phyloP scores from a whole-genome alignment of 2,329 filamentous ascomycete genomes.

The Fusarium equiseti region DNA sequence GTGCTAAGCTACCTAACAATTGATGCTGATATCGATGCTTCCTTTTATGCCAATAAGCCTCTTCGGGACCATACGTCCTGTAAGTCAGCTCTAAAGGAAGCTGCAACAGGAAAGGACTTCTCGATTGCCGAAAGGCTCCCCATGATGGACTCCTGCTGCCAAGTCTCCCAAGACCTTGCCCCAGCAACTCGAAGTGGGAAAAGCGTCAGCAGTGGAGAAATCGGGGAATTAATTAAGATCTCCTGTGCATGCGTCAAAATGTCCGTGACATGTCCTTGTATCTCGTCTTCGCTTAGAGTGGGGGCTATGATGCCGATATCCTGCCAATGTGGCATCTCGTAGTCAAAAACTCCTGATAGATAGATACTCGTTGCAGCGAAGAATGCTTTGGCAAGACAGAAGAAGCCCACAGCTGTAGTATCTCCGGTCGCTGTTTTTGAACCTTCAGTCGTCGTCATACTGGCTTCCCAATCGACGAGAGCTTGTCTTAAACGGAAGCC shows the following conservation, averaged over 20 bases:
- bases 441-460: accelerated
- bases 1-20: neutral
- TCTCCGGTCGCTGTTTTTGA: accelerated
- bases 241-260: constrained; percentile 42
- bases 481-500: constrained; percentile 38
- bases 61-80: constrained; percentile 34
- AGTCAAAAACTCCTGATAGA: constrained; percentile 54
- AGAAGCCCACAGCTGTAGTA: constrained; percentile 16
- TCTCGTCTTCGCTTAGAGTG: constrained; percentile 32
- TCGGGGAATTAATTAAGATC: constrained; percentile 33
- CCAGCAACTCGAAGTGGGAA: constrained; percentile 54
- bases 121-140: constrained; percentile 37
- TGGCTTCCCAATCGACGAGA: constrained; percentile 30
- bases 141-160: constrained; percentile 43
- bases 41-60: neutral
- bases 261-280: constrained; percentile 40
- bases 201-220: constrained; percentile 52
- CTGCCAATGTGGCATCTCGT: constrained; percentile 50
- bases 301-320: constrained; percentile 40
- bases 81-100: constrained; percentile 43
- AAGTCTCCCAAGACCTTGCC: constrained; percentile 42
- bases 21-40: neutral
- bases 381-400: constrained; percentile 43
- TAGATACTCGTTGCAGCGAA: constrained; percentile 53
- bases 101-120: constrained; percentile 45